Conservation (phyloP, 768 basidiomycete genomes). For the Amanita muscaria region DNA sequence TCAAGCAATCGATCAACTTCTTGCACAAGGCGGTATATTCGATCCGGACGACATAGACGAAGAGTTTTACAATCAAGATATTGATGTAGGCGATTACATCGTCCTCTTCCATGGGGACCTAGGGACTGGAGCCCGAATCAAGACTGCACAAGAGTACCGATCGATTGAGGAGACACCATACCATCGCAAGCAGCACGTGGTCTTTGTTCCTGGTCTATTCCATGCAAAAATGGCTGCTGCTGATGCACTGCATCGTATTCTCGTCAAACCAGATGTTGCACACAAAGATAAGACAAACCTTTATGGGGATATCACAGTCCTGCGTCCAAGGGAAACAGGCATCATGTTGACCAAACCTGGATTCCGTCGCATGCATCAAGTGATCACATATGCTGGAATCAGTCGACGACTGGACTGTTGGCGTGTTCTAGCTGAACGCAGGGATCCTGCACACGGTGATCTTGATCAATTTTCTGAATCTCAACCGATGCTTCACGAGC, state of each 20-base stretch:
- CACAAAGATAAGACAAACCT: constrained; percentile 14
- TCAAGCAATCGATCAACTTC: constrained; percentile 2
- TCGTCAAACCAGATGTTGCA: constrained; percentile 11
- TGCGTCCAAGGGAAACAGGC: constrained; percentile 17
- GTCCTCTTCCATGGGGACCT: constrained; percentile 15
- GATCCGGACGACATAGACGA: background rate
- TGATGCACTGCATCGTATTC: constrained; percentile 17
- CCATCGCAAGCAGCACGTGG: constrained; percentile 12
- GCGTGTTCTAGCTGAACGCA: constrained; percentile 13
- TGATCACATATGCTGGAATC: constrained; percentile 17
- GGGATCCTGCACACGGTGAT: background rate
- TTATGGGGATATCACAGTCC: constrained; percentile 9
- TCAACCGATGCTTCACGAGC: constrained; percentile 16
- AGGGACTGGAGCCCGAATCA: constrained; percentile 12
- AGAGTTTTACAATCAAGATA: background rate
- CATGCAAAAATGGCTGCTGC: constrained; percentile 22
- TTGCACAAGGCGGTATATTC: constrained; percentile 5
- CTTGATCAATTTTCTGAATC: constrained; percentile 17
- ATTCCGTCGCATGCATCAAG: constrained; percentile 22
- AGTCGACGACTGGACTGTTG: constrained; percentile 19
- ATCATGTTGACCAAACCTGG: constrained; percentile 19
- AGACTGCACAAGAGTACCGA: constrained; percentile 5
- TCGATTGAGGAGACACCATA: constrained; percentile 14
- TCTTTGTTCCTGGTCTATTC: constrained; percentile 19
- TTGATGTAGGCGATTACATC: constrained; percentile 8